Percentiles rank a stretch among this genome's conserved stretches.
phyloP scores from a whole-genome alignment of 2,329 filamentous ascomycete species.

The Cryphonectria parasitica region DNA sequence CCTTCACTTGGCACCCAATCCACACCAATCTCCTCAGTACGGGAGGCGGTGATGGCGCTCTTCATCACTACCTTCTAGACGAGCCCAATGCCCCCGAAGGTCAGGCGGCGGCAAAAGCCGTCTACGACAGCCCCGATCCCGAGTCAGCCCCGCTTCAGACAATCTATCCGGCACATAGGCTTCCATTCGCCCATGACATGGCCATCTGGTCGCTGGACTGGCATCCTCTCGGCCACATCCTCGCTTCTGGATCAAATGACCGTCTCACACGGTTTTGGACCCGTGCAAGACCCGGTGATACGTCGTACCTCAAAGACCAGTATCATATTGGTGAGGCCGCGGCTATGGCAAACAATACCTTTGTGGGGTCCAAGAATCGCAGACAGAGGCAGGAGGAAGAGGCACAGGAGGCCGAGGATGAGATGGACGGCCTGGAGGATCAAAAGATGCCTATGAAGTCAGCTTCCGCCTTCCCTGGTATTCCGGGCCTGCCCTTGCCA shows the following conservation, averaged over 20 bases:
- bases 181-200: conserved; percentile 89
- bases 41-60: conserved; percentile 84
- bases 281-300: conserved; percentile 83
- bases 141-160: conserved; percentile 80
- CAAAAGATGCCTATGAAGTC: conserved; percentile 76
- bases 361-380: conserved; percentile 78
- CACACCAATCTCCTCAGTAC: conserved; percentile 89
- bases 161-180: conserved; percentile 87
- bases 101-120: conserved; percentile 71
- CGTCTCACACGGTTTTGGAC: conserved; percentile 98
- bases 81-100: conserved; percentile 86
- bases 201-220: conserved; percentile 98
- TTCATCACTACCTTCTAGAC: conserved; percentile 94
- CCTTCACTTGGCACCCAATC: conserved; percentile 89
- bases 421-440: conserved; percentile 89
- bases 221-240: conserved; percentile 94
- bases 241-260: conserved; percentile 95
- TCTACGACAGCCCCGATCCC: conserved; percentile 84
- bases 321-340: conserved; percentile 95
- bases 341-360: conserved; percentile 93
- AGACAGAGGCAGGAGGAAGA: conserved; percentile 87
- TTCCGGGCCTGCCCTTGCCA: conserved; percentile 59
- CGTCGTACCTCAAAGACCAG: conserved; percentile 82
- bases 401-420: conserved; percentile 90
- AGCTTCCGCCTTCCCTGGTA: conserved; percentile 54